phyloP scores from a whole-genome alignment of 2,329 filamentous ascomycete genomes.

The Penicillium hesseltinei region DNA sequence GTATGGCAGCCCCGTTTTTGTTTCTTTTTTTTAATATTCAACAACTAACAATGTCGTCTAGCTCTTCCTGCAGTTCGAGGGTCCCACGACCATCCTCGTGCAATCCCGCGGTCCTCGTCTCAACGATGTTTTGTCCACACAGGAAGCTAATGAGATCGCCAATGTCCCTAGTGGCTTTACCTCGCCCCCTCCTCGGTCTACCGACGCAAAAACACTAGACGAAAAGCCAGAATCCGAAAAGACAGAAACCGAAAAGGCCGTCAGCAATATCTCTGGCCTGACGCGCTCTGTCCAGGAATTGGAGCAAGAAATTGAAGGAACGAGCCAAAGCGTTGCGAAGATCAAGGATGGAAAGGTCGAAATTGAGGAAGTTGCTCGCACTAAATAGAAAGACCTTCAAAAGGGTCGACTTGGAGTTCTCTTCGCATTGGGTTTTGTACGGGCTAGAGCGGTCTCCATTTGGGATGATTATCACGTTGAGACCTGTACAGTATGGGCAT shows the following conservation, averaged over 20 bases:
- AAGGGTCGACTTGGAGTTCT: slow-evolving; percentile 8
- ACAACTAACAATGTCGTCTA: slow-evolving; percentile 27
- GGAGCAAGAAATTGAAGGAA: slow-evolving; percentile 32
- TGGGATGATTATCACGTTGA: slow-evolving; percentile 13
- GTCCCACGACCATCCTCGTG: slow-evolving; percentile 79
- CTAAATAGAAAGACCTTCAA: slow-evolving; percentile 17
- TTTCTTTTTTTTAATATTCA: background rate
- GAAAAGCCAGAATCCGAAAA: slow-evolving; percentile 6
- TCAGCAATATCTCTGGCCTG: slow-evolving; percentile 26
- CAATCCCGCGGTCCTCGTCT: slow-evolving; percentile 81
- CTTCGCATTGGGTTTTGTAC: slow-evolving; percentile 16
- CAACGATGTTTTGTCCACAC: slow-evolving; percentile 71
- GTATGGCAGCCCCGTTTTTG: slow-evolving; percentile 42
- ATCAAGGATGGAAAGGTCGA: slow-evolving; percentile 65
- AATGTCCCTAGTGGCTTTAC: slow-evolving; percentile 72
- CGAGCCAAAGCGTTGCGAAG: slow-evolving; percentile 49
- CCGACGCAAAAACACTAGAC: slow-evolving; percentile 10
- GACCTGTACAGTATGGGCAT: slow-evolving; percentile 28
- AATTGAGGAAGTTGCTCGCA: slow-evolving; percentile 48
- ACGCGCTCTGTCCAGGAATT: slow-evolving; percentile 30
- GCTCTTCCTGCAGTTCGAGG: slow-evolving; percentile 85
- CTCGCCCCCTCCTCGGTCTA: slow-evolving; percentile 53
- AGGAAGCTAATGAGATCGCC: slow-evolving; percentile 87
- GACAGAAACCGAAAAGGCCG: slow-evolving; percentile 23
- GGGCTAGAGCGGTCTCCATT: slow-evolving; percentile 20